phyloP scores from a whole-genome alignment of 257 asterid species.

The Cruciata laevipes region DNA sequence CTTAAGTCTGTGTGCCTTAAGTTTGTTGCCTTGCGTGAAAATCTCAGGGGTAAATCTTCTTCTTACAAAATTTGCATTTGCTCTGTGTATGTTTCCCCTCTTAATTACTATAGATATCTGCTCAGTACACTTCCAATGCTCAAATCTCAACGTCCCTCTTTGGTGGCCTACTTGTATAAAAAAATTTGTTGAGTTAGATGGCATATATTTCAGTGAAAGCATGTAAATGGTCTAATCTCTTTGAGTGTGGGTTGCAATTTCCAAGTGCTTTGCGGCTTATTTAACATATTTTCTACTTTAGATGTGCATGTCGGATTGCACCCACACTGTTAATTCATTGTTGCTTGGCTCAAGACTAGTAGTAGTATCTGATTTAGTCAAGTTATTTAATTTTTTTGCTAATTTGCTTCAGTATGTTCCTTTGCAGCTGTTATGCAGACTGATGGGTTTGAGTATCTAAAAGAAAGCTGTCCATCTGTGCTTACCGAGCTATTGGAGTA shows the following conservation, averaged over 20 bases:
- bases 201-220: background rate
- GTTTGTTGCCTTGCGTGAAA: slow-evolving; percentile 73
- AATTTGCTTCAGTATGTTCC: slow-evolving; percentile 9
- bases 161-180: too few species aligned
- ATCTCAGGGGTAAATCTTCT: slow-evolving; percentile 58
- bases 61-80: background rate
- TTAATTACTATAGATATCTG: background rate
- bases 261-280: too few species aligned
- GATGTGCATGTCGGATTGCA: background rate
- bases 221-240: background rate
- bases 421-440: slow-evolving; percentile 97
- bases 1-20: slow-evolving; percentile 79
- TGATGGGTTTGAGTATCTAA: slow-evolving; percentile 80
- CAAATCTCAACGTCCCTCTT: background rate
- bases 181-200: background rate
- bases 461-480: slow-evolving; percentile 83
- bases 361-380: too few species aligned
- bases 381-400: background rate
- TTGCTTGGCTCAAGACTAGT: background rate
- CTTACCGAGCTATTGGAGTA: slow-evolving; percentile 78
- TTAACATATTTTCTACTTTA: too few species aligned
- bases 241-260: too few species aligned
- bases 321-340: background rate
- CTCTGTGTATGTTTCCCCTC: too few species aligned
- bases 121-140: background rate